phyloP scores from a whole-genome alignment of 345 rosid species.

The Gossypium anomalum region DNA sequence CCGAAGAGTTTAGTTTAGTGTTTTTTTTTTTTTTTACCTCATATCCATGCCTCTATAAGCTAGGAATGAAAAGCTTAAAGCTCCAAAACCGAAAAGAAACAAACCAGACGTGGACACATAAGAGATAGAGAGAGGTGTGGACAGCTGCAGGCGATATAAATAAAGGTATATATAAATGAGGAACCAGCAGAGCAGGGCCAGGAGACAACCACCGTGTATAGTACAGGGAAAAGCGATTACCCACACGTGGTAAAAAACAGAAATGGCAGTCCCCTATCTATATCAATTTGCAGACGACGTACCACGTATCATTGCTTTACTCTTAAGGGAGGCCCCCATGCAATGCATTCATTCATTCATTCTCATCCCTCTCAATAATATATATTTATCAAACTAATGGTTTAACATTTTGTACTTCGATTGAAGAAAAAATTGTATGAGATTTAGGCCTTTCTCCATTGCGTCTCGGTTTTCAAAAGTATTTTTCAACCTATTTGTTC shows the following conservation, averaged over 20 bases:
- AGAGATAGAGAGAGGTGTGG: background rate
- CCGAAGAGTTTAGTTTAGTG: too few species aligned
- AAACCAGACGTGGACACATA: background rate
- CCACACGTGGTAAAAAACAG: conserved; percentile 2
- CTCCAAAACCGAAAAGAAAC: background rate
- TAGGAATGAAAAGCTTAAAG: background rate
- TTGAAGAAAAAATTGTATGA: too few species aligned
- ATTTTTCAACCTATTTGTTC: too few species aligned
- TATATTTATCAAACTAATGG: too few species aligned
- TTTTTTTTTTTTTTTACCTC: background rate
- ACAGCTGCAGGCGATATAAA: too few species aligned
- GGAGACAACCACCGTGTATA: background rate
- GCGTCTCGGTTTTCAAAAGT: too few species aligned
- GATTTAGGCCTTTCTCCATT: too few species aligned
- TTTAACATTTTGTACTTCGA: too few species aligned
- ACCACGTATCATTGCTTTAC: background rate
- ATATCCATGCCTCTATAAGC: background rate
- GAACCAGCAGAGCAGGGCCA: too few species aligned
- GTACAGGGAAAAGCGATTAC: background rate
- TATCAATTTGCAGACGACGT: background rate
- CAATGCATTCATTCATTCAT: too few species aligned
- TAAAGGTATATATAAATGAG: too few species aligned
- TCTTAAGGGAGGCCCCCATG: background rate
- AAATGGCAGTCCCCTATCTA: background rate
- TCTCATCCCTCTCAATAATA: too few species aligned